A percentile compares a stretch with the other conserved stretches of the same genome.
These are phyloP conservation scores for Nitzschia putrida DNA, from an alignment of 108 stramenopile genomes.

Conservation along the genomic window DNA sequence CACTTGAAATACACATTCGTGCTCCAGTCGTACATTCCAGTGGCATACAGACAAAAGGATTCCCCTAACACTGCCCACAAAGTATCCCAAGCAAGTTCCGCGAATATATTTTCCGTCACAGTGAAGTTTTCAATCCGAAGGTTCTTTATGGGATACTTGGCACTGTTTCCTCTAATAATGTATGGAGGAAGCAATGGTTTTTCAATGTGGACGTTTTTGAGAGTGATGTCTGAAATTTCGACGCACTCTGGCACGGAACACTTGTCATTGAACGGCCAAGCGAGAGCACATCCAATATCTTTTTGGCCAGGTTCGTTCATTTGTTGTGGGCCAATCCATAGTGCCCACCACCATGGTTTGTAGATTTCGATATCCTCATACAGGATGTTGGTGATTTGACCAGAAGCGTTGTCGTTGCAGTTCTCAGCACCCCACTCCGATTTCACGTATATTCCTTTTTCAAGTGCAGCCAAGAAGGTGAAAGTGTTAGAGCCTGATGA, in stretches of 20 bases:
- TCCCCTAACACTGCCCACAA: too few species aligned
- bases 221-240: slow-evolving; percentile 35
- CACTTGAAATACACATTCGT: too few species aligned
- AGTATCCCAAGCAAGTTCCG: too few species aligned
- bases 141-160: slow-evolving; percentile 38
- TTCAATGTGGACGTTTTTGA: slow-evolving; percentile 33
- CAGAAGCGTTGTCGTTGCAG: slow-evolving; percentile 13
- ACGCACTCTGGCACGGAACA: slow-evolving; percentile 35
- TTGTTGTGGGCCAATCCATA: slow-evolving; percentile 62
- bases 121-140: slow-evolving; percentile 37
- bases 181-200: slow-evolving; percentile 41
- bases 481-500: too few species aligned
- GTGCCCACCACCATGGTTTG: slow-evolving; percentile 45
- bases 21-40: too few species aligned
- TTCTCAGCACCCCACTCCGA: slow-evolving; percentile 10
- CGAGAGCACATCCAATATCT: slow-evolving; percentile 22
- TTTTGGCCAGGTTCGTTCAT: slow-evolving; percentile 33
- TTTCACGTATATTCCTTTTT: slow-evolving; percentile 21
- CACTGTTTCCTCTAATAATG: slow-evolving; percentile 37
- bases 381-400: slow-evolving; percentile 33
- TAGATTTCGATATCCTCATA: slow-evolving; percentile 46
- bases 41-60: too few species aligned
- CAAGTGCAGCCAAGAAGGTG: too few species aligned
- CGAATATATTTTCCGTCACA: slow-evolving; percentile 14
- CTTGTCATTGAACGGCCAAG: slow-evolving; percentile 21